Percentiles rank a stretch among this genome's conserved stretches.
Evolutionary conservation across 2,329 filamentous ascomycete species (phyloP).

Genomic region (Amphichorda felina): DNA sequence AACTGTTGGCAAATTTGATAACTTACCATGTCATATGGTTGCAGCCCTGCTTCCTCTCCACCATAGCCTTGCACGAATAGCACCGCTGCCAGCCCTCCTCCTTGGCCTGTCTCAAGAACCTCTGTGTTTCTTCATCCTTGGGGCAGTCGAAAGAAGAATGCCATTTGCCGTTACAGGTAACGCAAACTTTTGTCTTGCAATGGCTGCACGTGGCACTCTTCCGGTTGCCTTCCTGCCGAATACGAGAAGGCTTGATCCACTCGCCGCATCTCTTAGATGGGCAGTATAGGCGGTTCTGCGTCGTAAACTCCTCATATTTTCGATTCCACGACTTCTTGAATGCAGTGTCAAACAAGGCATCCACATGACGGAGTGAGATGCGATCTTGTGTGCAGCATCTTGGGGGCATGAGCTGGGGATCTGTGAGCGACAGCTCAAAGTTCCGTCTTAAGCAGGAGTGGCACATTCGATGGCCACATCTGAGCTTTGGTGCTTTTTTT

Average conservation of each 20-base stretch:
- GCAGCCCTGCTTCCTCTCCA: constrained; percentile 72
- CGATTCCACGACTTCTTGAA: constrained; percentile 49
- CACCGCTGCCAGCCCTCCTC: constrained; percentile 66
- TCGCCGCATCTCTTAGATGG: constrained; percentile 60
- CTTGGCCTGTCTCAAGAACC: constrained; percentile 52
- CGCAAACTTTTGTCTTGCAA: constrained; percentile 67
- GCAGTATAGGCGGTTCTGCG: constrained; percentile 67
- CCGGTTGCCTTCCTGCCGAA: constrained; percentile 44
- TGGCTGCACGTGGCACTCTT: constrained; percentile 58
- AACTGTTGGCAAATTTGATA: neutral
- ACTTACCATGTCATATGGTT: constrained; percentile 81
- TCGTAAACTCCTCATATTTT: constrained; percentile 67
- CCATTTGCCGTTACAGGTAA: constrained; percentile 60
- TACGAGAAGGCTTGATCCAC: constrained; percentile 65
- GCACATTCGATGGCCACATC: neutral
- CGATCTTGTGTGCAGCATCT: neutral
- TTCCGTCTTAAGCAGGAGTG: neutral
- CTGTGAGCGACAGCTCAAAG: neutral
- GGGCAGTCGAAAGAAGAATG: constrained; percentile 61
- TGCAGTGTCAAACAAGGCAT: neutral
- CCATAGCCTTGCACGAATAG: constrained; percentile 59
- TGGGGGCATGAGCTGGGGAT: neutral
- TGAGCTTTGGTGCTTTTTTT: neutral
- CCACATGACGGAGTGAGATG: neutral
- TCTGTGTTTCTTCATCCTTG: constrained; percentile 53